Percentiles rank a stretch among this genome's conserved stretches.
Evolutionary conservation across 345 rosid species (phyloP).

Genomic region (Bretschneidera sinensis): DNA sequence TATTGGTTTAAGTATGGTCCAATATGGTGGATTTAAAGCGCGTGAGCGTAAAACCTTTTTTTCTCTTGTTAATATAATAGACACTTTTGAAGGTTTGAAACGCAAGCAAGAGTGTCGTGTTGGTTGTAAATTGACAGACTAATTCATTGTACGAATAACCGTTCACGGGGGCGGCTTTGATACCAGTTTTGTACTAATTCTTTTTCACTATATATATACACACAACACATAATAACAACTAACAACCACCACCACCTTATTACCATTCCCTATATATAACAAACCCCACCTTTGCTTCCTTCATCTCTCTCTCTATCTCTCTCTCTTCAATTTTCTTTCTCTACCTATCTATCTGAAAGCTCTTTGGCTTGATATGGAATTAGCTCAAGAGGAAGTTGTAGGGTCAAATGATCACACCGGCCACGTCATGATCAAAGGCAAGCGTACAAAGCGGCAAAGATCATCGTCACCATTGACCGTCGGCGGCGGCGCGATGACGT

Average conservation of each 20-base stretch:
- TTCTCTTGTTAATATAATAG: constrained; percentile 22
- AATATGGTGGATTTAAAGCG: constrained; percentile 24
- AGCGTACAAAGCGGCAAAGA: constrained; percentile 78
- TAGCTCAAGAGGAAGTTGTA: constrained; percentile 28
- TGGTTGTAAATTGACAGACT: constrained; percentile 10
- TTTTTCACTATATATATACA: background rate
- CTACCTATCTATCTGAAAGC: background rate
- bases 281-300: constrained; percentile 32
- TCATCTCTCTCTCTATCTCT: constrained; percentile 20
- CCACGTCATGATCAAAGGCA: constrained; percentile 48
- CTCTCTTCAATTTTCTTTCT: constrained; percentile 14
- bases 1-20: constrained; percentile 5
- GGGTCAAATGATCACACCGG: constrained; percentile 24
- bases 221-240: background rate
- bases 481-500: constrained; percentile 20
- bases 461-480: constrained; percentile 48
- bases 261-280: constrained; percentile 38
- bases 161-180: constrained; percentile 41
- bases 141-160: constrained; percentile 32
- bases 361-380: constrained; percentile 23
- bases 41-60: constrained; percentile 32
- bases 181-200: background rate
- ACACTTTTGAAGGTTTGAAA: constrained; percentile 27
- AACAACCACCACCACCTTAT: constrained; percentile 41
- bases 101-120: constrained; percentile 3